Evolutionary conservation across 139 green algal genomes (phyloP), one percentile per base, ranked within the genome.

Genomic region (Desmodesmus armatus): DNA sequence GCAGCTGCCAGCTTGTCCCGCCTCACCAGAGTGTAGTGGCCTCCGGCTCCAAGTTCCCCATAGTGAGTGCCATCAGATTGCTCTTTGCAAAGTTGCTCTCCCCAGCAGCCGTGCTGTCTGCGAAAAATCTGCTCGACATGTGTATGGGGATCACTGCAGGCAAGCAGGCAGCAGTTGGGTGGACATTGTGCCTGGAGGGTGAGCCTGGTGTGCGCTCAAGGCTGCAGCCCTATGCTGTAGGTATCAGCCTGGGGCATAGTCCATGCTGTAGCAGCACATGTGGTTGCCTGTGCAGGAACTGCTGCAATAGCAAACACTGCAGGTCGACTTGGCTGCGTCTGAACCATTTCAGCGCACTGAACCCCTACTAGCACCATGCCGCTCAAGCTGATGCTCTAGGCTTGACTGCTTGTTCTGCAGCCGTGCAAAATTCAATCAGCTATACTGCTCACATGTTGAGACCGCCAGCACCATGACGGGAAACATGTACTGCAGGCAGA

Each of bases 141-240:
- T 85, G 80, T 7, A 85, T 49, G 19, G 80, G 80, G 44, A 85
- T 51, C 66, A 85, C 80, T 85, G 80, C 62, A 74, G 80, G 5
- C n/a, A 25, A 53, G 44, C 21, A 29, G 37, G 41, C 40, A 62
- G 29, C 58, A 67, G 2, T 67, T 67, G 58, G n/a, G n/a, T n/a
- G n/a, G n/a, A n/a, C n/a, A n/a, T n/a, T n/a, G n/a, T n/a, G n/a
- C n/a, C n/a, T n/a, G n/a, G n/a, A n/a, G n/a, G n/a, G n/a, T n/a
- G n/a, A n/a, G n/a, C n/a, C n/a, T n/a, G n/a, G n/a, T n/a, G n/a
- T n/a, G n/a, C n/a, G n/a, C n/a, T n/a, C n/a, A n/a, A n/a, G n/a
- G n/a, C n/a, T n/a, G n/a, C n/a, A n/a, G n/a, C n/a, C n/a, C n/a
- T n/a, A n/a, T n/a, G n/a, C n/a, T n/a, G n/a, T n/a, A n/a, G n/a